Base-by-base conservation (phyloP, 352 stramenopile genomes). In the Globisporangium splendens region DNA sequence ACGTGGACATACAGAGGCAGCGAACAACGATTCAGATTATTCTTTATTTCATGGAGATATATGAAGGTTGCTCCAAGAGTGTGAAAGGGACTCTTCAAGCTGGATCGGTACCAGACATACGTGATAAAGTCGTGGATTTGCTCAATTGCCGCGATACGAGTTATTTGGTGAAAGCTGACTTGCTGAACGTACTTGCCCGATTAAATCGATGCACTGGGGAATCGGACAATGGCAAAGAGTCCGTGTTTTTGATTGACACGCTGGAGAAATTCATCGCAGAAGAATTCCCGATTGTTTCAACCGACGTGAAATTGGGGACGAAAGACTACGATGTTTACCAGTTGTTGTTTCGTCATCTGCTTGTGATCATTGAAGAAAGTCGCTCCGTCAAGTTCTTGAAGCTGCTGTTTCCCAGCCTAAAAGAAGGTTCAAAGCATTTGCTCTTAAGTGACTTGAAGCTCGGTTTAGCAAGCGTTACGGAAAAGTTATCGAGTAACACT, bases 241-340 rank as follows among this genome's bases (percentile, higher is more conserved):
- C 64, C 10, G 58, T 67, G 31, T 4, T 24, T 7, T 62, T 76
- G 4, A 46, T 83, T 43, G 62, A 75, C 15, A 68, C 68, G 20
- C 46, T 92, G 1, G 47, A 73, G 17, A 44, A 28, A 14, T 88
- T 94, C 53, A 66, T 89, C 44, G 72, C 88, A 11, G 73, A 88
- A 22, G 80, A 91, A 38, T 92, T 94, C 55, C 85, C 83, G 5
- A 86, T 93, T 39, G 59, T 72, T 24, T 94, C 85, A n/a, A 70
- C 63, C 21, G 85, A 94, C 65, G 81, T 93, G 5, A 67, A 69
- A 6, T 56, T 54, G 38, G 77, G 74, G 1, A 82, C 83, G 6
- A 82, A 84, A 18, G 83, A 91, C 24, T 89, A 77, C 61, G 81
- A 88, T 55, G 60, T 85, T 0, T 93, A 85, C 44, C 56, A 56